A percentile compares a stretch with the other conserved stretches of the same genome.
These are phyloP conservation scores for Huiozyma naganishii DNA, from an alignment of 805 yeast genomes.

Conservation along the genomic window DNA sequence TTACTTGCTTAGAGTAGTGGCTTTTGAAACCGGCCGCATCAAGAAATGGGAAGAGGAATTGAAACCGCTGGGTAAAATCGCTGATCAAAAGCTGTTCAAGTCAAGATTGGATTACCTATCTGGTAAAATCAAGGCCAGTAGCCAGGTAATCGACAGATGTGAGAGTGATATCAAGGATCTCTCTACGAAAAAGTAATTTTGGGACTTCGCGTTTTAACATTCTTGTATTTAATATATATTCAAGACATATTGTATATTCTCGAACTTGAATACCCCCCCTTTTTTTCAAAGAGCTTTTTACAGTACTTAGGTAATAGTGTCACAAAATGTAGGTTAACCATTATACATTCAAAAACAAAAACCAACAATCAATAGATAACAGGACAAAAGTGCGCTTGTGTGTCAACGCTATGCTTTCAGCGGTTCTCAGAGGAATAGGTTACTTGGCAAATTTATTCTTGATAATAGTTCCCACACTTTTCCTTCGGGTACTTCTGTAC, in stretches of 20 bases:
- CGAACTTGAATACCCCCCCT: too few relatives aligned
- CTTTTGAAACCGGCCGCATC: constrained; percentile 53
- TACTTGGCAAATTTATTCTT: too few relatives aligned
- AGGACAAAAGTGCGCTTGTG: too few relatives aligned
- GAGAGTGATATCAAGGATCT: constrained; percentile 36
- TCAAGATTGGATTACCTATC: constrained; percentile 57
- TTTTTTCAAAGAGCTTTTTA: too few relatives aligned
- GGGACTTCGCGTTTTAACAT: background rate
- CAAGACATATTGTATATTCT: background rate
- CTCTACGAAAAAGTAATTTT: constrained; percentile 7
- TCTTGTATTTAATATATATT: background rate
- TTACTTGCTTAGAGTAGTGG: constrained; percentile 43
- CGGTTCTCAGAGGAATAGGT: too few relatives aligned
- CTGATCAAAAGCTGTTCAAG: constrained; percentile 43
- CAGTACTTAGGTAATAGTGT: too few relatives aligned
- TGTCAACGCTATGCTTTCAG: too few relatives aligned
- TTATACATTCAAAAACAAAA: too few relatives aligned
- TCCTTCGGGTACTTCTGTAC: too few relatives aligned
- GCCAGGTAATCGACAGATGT: constrained; percentile 36
- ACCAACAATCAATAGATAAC: too few relatives aligned
- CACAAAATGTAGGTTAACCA: too few relatives aligned
- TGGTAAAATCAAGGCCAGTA: constrained; percentile 54
- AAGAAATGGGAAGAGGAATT: constrained; percentile 62
- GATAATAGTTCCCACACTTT: too few relatives aligned
- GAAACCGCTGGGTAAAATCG: constrained; percentile 40